Evolutionary conservation across 2,329 filamentous ascomycete species (phyloP).

Genomic region (Talaromyces sp.): DNA sequence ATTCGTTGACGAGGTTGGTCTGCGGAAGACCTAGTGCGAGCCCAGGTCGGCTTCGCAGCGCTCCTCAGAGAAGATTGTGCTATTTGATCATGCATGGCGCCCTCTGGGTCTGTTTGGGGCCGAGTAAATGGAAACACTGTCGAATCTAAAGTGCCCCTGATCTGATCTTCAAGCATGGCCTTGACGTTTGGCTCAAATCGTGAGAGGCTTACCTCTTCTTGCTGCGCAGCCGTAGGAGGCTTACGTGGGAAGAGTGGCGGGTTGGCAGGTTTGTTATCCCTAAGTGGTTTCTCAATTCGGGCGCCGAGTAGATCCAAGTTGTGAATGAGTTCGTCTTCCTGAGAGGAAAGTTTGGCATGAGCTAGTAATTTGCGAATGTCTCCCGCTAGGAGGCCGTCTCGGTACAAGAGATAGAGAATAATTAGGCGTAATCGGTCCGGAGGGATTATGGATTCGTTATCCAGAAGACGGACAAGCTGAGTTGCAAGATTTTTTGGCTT

Average conservation of each 20-base stretch:
- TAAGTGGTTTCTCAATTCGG: constrained; percentile 64
- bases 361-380: constrained; percentile 80
- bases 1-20: constrained; percentile 83
- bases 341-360: constrained; percentile 70
- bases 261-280: constrained; percentile 64
- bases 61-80: constrained; percentile 73
- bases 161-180: constrained; percentile 70
- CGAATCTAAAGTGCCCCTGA: constrained; percentile 61
- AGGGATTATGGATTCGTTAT: constrained; percentile 68
- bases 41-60: constrained; percentile 93
- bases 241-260: constrained; percentile 69
- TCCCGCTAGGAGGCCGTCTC: constrained; percentile 74
- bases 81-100: constrained; percentile 44
- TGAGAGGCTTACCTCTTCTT: constrained; percentile 78
- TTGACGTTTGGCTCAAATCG: constrained; percentile 79
- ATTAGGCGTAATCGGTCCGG: constrained; percentile 79
- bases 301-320: constrained; percentile 78
- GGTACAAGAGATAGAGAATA: constrained; percentile 77
- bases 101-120: constrained; percentile 46
- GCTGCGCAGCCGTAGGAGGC: constrained; percentile 45
- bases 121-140: constrained; percentile 66
- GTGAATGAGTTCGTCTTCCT: constrained; percentile 65
- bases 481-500: constrained; percentile 87
- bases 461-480: constrained; percentile 77
- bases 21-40: constrained; percentile 66